Conservation (phyloP, 257 asterid genomes). For the Solanum tarapatanum region DNA sequence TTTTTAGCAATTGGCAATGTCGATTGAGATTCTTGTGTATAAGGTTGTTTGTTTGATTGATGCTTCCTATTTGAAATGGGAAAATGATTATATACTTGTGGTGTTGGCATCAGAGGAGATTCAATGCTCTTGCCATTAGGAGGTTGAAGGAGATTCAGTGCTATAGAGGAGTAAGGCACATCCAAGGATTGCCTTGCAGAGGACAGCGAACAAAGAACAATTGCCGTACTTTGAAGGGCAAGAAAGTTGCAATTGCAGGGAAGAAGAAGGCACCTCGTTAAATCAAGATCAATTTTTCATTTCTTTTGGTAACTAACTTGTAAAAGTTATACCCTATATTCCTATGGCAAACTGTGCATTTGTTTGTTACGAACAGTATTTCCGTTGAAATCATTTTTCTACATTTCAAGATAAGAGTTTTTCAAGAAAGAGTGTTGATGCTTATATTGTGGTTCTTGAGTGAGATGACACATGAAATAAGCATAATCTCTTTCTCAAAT, state of each 20-base stretch:
- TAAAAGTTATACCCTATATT: background rate
- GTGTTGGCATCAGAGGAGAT: slow-evolving; percentile 51
- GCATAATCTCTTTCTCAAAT: background rate
- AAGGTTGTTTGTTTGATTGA: background rate
- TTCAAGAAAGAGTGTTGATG: background rate
- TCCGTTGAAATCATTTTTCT: background rate
- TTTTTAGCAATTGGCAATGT: background rate
- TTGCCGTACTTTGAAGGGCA: slow-evolving; percentile 90
- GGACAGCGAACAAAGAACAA: slow-evolving; percentile 94
- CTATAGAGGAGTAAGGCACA: slow-evolving; percentile 89
- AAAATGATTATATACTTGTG: background rate
- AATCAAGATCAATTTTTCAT: background rate
- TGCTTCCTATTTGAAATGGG: background rate
- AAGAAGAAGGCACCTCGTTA: slow-evolving; percentile 66
- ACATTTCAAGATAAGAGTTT: background rate
- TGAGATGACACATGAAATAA: background rate
- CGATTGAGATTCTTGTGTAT: background rate
- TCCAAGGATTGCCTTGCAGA: slow-evolving; percentile 87
- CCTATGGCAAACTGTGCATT: background rate
- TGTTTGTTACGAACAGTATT: background rate
- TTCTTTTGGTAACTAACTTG: background rate
- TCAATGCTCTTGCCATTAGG: slow-evolving; percentile 74
- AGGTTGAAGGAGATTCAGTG: slow-evolving; percentile 91
- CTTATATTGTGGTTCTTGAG: background rate
- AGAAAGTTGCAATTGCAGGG: slow-evolving; percentile 77